Percentiles rank a stretch among this genome's conserved stretches.
phyloP scores from a whole-genome alignment of 257 asterid genomes.

The Thymus mandschuricus region DNA sequence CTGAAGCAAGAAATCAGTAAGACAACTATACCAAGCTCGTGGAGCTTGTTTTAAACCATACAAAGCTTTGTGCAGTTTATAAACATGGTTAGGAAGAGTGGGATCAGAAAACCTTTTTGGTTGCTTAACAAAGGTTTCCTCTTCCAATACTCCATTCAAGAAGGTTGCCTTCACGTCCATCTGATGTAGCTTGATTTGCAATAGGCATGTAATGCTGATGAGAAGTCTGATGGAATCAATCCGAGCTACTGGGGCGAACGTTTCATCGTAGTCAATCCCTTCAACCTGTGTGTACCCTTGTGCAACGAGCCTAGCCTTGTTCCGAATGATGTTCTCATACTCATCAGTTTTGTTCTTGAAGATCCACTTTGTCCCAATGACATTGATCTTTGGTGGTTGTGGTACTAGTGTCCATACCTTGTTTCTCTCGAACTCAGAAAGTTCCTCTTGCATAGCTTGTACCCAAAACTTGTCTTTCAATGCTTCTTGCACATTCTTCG shows the following conservation, averaged over 20 bases:
- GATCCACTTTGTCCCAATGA: neutral
- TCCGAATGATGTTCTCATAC: neutral
- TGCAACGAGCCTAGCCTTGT: neutral
- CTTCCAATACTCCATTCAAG: too few relatives aligned
- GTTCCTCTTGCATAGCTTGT: neutral
- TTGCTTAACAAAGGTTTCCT: too few relatives aligned
- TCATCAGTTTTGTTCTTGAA: neutral
- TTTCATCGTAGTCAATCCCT: neutral
- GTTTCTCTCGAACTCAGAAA: neutral
- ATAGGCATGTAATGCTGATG: too few relatives aligned
- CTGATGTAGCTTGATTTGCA: too few relatives aligned
- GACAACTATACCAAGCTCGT: too few relatives aligned
- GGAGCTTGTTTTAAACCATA: too few relatives aligned
- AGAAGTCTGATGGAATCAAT: neutral
- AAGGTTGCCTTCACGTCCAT: too few relatives aligned
- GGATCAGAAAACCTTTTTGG: too few relatives aligned
- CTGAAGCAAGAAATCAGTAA: too few relatives aligned
- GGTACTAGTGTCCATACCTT: neutral
- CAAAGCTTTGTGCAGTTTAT: too few relatives aligned
- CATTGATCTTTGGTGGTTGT: neutral
- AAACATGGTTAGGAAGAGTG: too few relatives aligned
- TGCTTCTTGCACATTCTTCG: neutral
- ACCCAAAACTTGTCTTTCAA: neutral
- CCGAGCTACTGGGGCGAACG: neutral
- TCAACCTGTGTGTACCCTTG: neutral